Evolutionary conservation across 495 filamentous ascomycete species (phyloP).

Genomic region (Aspergillus olivimuriae): DNA sequence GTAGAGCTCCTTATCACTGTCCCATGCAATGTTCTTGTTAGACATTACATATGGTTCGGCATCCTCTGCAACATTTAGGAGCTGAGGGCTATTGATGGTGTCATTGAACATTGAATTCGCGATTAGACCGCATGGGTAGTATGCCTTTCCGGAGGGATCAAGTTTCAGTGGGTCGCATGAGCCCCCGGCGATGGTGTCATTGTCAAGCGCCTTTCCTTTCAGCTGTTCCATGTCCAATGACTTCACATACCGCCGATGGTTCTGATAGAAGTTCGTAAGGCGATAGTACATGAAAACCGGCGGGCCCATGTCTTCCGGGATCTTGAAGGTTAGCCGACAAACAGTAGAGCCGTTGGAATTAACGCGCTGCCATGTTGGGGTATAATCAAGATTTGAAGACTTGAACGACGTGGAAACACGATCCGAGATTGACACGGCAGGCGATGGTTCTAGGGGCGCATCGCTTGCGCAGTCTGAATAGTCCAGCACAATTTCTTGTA

Average conservation of each 20-base stretch:
- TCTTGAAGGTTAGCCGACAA: slow-evolving; percentile 69
- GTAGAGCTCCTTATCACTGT: slow-evolving; percentile 72
- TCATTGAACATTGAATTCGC: slow-evolving; percentile 98
- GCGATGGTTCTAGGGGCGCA: slow-evolving; percentile 33
- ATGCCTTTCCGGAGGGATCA: slow-evolving; percentile 53
- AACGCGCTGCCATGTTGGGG: slow-evolving; percentile 32
- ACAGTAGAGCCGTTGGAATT: slow-evolving; percentile 16
- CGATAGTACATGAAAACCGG: slow-evolving; percentile 90
- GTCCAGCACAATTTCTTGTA: slow-evolving; percentile 85
- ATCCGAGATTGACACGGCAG: slow-evolving; percentile 35
- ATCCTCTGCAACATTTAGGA: slow-evolving; percentile 40
- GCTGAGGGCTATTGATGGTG: slow-evolving; percentile 60
- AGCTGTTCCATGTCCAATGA: slow-evolving; percentile 81
- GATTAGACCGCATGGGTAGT: slow-evolving; percentile 93
- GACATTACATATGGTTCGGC: slow-evolving; percentile 63
- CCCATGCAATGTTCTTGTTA: slow-evolving; percentile 75
- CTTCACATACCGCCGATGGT: slow-evolving; percentile 92
- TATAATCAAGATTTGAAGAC: slow-evolving; percentile 22
- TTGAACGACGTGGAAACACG: slow-evolving; percentile 64
- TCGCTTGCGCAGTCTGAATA: slow-evolving; percentile 67
- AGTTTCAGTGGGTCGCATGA: slow-evolving; percentile 69
- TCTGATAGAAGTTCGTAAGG: slow-evolving; percentile 98
- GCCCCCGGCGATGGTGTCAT: slow-evolving; percentile 53
- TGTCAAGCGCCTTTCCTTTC: slow-evolving; percentile 59
- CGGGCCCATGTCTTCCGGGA: slow-evolving; percentile 69